Evolutionary conservation across 2,329 filamentous ascomycete species (phyloP), one percentile per base, ranked within the genome.

Genomic region (Microdochium bolleyi): DNA sequence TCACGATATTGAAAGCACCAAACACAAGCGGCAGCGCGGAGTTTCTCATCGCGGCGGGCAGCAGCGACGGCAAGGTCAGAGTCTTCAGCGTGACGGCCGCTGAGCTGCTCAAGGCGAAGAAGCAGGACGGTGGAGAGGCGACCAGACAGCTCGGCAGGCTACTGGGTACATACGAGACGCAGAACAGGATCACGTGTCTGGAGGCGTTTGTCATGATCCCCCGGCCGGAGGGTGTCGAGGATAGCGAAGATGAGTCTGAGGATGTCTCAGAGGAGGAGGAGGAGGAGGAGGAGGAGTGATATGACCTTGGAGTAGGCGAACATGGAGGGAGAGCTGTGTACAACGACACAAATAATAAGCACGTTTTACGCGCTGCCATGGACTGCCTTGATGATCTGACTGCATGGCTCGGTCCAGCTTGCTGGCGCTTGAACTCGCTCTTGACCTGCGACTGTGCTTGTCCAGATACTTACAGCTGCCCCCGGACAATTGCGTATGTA

Each of bases 121-220:
- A 65, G 56, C 48, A 56, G 55, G 57, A 59, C 58, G 55, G 64
- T 53, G 55, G 65, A 58, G 64, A 62, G 41, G 53, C 59, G 54
- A 50, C 53, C 34, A 51, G 61, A 57, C 65, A 70, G 55, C 61
- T 88, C 22, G 91, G 89, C 27, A 78, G 72, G 58, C 66, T 95
- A 52, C 66, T 96, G 48, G 90, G 85, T 16, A 84, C 80, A 30
- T 94, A 94, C 63, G 87, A 92, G 69, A 96, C 92, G 22, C 84
- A 86, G 48, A 92, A 92, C 66, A 78, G 94, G 53, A 91, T 97
- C 59, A 97, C 92, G 37, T 97, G 94, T 66, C 65, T 97, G 62
- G 84, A 83, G 61, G 87, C 87, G 22, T 97, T 95, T 72, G 74
- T 89, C 57, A 95, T 97, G 89, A 80, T 88, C 67, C 79, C 84